These are phyloP conservation scores for Talaromyces marneffei DNA, from an alignment of 2,329 filamentous ascomycete genomes.

Conservation along the genomic window DNA sequence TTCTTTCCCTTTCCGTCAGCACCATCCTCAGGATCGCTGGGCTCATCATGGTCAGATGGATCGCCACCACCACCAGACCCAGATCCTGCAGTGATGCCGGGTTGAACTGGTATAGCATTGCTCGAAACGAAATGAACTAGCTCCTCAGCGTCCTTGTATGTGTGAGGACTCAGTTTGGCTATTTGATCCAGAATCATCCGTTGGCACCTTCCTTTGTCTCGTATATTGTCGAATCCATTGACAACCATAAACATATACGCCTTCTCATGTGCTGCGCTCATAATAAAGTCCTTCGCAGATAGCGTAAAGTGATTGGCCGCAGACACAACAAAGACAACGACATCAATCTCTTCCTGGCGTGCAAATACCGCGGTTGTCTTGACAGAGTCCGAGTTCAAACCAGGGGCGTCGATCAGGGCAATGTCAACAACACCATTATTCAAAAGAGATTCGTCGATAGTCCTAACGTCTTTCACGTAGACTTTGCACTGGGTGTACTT, in stretches of 20 bases:
- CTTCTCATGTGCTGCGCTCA: slow-evolving; percentile 91
- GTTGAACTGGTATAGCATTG: slow-evolving; percentile 77
- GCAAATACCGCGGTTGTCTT: slow-evolving; percentile 98
- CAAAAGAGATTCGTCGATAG: slow-evolving; percentile 85
- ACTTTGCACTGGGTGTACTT: slow-evolving; percentile 94
- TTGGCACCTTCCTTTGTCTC: slow-evolving; percentile 83
- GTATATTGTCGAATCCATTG: slow-evolving; percentile 91
- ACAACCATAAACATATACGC: slow-evolving; percentile 99
- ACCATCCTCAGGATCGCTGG: slow-evolving; percentile 44
- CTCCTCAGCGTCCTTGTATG: slow-evolving; percentile 85
- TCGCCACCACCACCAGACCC: slow-evolving; percentile 49
- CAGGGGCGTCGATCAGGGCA: slow-evolving; percentile 91
- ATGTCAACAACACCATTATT: slow-evolving; percentile 99
- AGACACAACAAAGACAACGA: slow-evolving; percentile 96
- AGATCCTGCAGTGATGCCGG: slow-evolving; percentile 49
- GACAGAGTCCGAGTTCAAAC: slow-evolving; percentile 89
- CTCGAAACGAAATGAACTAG: slow-evolving; percentile 97
- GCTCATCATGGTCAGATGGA: slow-evolving; percentile 36
- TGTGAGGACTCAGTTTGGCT: slow-evolving; percentile 77
- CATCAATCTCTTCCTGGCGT: slow-evolving; percentile 95
- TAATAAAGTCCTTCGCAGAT: slow-evolving; percentile 96
- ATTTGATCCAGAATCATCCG: slow-evolving; percentile 93
- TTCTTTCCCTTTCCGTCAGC: slow-evolving; percentile 40
- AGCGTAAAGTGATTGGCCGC: slow-evolving; percentile 97
- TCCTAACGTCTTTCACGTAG: slow-evolving; percentile 83